phyloP scores from a whole-genome alignment of 2,329 filamentous ascomycete genomes.

The Colletotrichum camelliae region DNA sequence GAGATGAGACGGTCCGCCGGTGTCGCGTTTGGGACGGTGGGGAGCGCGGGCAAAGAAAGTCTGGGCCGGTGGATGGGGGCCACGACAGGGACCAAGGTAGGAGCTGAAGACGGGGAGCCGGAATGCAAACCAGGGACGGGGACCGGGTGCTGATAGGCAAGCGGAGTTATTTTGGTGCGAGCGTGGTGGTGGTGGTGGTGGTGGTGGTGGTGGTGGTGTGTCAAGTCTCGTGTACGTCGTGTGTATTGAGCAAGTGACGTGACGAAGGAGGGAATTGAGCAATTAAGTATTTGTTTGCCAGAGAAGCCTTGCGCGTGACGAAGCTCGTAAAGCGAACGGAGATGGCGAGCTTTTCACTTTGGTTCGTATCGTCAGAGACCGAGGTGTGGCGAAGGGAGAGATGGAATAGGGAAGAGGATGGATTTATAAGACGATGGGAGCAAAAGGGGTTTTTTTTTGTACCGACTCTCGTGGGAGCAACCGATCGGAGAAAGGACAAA shows the following conservation, averaged over 20 bases:
- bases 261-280: neutral
- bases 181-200: neutral
- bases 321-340: neutral
- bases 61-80: neutral
- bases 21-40: conserved; percentile 6
- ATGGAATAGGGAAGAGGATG: neutral
- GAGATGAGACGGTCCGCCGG: conserved; percentile 3
- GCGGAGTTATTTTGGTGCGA: neutral
- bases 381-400: neutral
- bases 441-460: neutral
- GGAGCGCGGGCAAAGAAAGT: neutral
- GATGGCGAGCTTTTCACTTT: neutral
- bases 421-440: conserved; percentile 5
- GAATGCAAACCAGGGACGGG: neutral
- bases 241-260: neutral
- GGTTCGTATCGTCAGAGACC: neutral
- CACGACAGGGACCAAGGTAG: neutral
- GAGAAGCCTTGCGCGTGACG: neutral
- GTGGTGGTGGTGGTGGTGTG: neutral
- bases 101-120: neutral
- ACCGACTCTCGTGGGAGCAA: neutral
- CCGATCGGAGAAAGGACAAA: neutral
- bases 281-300: neutral
- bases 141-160: neutral
- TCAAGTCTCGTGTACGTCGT: neutral